Percentiles rank a stretch among this genome's conserved stretches.
These are phyloP conservation scores for Linanthus parryae DNA, from an alignment of 148 eudicot genomes.

Conservation along the genomic window DNA sequence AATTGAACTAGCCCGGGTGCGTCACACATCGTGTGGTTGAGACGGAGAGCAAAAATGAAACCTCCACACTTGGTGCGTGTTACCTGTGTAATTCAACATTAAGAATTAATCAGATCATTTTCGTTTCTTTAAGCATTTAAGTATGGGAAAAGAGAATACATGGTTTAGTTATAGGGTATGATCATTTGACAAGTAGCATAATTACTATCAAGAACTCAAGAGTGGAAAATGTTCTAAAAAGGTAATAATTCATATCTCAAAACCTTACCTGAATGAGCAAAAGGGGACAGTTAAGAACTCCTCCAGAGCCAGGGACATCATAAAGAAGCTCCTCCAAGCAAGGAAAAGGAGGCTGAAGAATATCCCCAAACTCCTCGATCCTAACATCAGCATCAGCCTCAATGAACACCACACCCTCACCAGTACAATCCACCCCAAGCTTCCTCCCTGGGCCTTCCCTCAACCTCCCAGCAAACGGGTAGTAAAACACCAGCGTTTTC, in stretches of 20 bases:
- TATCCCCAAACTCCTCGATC: conserved; percentile 13
- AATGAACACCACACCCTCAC: too few relatives aligned
- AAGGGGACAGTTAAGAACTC: conserved; percentile 12
- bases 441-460: conserved; percentile 5
- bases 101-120: neutral
- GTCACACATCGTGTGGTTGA: conserved; percentile 17
- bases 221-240: too few relatives aligned
- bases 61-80: conserved; percentile 8
- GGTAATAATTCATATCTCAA: too few relatives aligned
- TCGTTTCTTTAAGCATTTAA: too few relatives aligned
- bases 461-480: too few relatives aligned
- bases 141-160: neutral
- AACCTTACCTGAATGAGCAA: conserved; percentile 12
- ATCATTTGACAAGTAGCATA: neutral
- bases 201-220: too few relatives aligned
- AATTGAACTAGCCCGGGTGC: too few relatives aligned
- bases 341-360: conserved; percentile 20
- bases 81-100: conserved; percentile 1
- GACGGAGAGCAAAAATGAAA: conserved; percentile 14
- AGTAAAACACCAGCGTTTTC: conserved; percentile 11
- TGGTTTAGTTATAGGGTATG: too few relatives aligned
- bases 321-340: conserved; percentile 14
- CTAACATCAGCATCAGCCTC: conserved; percentile 16
- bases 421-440: conserved; percentile 17
- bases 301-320: conserved; percentile 13